These are phyloP conservation scores for Crassisporium funariophilum DNA, from an alignment of 768 basidiomycete species.

Conservation along the genomic window DNA sequence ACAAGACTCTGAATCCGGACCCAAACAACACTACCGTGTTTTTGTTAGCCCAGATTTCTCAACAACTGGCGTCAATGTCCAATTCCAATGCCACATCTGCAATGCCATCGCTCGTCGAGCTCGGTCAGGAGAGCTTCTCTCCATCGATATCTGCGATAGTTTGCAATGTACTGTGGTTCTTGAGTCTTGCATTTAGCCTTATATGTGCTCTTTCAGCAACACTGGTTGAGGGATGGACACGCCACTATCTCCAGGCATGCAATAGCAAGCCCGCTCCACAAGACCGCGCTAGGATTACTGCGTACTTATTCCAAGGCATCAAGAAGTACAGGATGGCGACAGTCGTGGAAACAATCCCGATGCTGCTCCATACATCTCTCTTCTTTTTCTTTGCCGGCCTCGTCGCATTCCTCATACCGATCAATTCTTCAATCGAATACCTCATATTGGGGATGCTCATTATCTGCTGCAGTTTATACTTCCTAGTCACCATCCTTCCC, in stretches of 20 bases:
- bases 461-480: constrained; percentile 31
- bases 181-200: constrained; percentile 46
- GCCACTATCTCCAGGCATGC: constrained; percentile 39
- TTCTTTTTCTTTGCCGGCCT: constrained; percentile 54
- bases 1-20: constrained; percentile 34
- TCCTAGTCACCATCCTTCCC: constrained; percentile 33
- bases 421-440: constrained; percentile 35
- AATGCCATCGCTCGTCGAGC: constrained; percentile 1
- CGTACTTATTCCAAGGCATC: constrained; percentile 42
- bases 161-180: constrained; percentile 48
- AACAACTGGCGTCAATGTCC: constrained; percentile 27
- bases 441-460: constrained; percentile 32
- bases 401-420: constrained; percentile 42
- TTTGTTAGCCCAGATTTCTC: constrained; percentile 33
- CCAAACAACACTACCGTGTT: constrained; percentile 25
- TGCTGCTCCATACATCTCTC: constrained; percentile 49
- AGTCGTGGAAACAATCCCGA: constrained; percentile 43
- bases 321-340: constrained; percentile 38
- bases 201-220: constrained; percentile 45
- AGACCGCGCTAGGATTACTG: constrained; percentile 42
- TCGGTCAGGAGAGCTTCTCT: constrained; percentile 14
- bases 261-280: constrained; percentile 34
- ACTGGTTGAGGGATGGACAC: constrained; percentile 52
- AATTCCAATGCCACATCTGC: constrained; percentile 12
- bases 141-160: constrained; percentile 33